These are phyloP conservation scores for Tagetes patula DNA, from an alignment of 129 eudicot species.

Conservation along the genomic window DNA sequence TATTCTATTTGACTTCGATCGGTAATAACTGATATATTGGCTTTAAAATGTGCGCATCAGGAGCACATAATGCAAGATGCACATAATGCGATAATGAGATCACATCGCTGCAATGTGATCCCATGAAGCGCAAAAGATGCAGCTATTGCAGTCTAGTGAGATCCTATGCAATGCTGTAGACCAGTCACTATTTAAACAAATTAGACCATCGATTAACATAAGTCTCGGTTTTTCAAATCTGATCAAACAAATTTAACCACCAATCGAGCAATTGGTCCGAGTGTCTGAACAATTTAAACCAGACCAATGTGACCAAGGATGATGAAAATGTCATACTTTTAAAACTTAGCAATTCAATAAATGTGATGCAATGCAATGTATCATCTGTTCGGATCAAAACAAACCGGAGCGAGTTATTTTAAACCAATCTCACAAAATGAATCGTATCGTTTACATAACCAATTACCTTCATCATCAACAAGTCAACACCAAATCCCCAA, in stretches of 20 bases:
- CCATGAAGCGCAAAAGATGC: neutral
- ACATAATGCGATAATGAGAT: neutral
- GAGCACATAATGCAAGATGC: too few species aligned
- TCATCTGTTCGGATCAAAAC: too few species aligned
- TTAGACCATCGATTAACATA: neutral
- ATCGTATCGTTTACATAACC: neutral
- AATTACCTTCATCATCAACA: constrained; percentile 1
- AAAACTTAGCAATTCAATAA: too few species aligned
- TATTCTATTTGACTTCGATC: neutral
- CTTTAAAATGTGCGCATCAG: neutral
- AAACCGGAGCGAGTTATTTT: too few species aligned
- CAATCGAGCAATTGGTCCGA: too few species aligned
- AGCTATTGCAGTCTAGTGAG: neutral
- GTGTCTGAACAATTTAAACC: too few species aligned
- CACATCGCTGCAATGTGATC: neutral
- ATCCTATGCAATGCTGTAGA: neutral
- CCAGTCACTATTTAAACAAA: neutral
- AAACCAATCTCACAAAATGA: neutral
- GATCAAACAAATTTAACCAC: neutral
- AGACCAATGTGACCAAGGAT: too few species aligned
- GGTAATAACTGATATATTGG: neutral
- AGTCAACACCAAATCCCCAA: neutral
- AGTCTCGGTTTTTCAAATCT: too few species aligned
- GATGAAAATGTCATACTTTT: too few species aligned
- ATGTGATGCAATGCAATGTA: too few species aligned